Evolutionary conservation across 495 filamentous ascomycete genomes (phyloP).

Genomic region (Tirmania nivea): DNA sequence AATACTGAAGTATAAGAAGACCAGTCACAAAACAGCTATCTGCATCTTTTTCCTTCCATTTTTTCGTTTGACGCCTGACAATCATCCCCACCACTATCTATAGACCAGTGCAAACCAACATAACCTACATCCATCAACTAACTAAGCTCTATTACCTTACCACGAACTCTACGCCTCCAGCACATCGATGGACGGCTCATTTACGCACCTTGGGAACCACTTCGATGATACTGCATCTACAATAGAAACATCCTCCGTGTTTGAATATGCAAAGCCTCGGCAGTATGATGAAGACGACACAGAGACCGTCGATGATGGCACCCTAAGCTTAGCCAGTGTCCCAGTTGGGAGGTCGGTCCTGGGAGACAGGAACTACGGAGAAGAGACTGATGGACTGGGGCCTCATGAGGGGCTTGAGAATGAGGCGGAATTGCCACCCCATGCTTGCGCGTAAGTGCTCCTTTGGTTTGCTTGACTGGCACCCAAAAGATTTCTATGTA

Average conservation of each 20-base stretch:
- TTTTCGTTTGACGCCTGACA: too few relatives aligned
- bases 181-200: conserved; percentile 51
- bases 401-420: conserved; percentile 30
- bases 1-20: too few relatives aligned
- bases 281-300: conserved; percentile 55
- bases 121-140: too few relatives aligned
- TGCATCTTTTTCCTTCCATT: too few relatives aligned
- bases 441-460: conserved; percentile 80
- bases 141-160: too few relatives aligned
- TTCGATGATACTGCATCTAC: conserved; percentile 20
- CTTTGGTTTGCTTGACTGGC: background rate
- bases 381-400: conserved; percentile 22
- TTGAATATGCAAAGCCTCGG: conserved; percentile 26
- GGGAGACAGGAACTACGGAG: conserved; percentile 38
- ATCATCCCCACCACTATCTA: too few relatives aligned
- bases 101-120: too few relatives aligned
- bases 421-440: conserved; percentile 76
- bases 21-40: too few relatives aligned
- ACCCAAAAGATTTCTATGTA: background rate
- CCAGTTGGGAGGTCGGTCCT: conserved; percentile 53
- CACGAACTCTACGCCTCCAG: background rate
- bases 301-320: conserved; percentile 75
- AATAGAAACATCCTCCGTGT: conserved; percentile 19
- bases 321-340: conserved; percentile 76
- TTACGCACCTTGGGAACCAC: conserved; percentile 53